Evolutionary conservation across 140 eudicot genomes (phyloP).

Genomic region (Senecio squalidus): DNA sequence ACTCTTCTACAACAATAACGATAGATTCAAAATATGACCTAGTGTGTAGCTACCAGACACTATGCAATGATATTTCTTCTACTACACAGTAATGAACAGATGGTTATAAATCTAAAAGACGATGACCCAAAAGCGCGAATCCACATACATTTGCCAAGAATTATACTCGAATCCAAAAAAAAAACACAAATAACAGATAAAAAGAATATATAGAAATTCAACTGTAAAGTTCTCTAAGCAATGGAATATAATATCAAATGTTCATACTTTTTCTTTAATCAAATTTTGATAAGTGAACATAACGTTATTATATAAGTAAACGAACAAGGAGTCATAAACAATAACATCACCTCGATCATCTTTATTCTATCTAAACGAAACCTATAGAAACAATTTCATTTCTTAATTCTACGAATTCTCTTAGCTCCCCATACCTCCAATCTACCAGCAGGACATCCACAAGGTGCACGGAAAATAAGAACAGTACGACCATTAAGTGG

Average conservation of each 20-base stretch:
- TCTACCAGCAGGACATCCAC: conserved; percentile 50
- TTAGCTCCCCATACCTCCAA: conserved; percentile 48
- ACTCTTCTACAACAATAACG: too few species aligned
- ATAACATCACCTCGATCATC: not conserved
- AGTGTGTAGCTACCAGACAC: too few species aligned
- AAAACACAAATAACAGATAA: not conserved
- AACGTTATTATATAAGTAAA: conserved; percentile 11
- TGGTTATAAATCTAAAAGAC: not conserved
- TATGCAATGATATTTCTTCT: too few species aligned
- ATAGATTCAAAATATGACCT: too few species aligned
- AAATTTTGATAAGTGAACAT: not conserved
- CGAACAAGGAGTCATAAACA: not conserved
- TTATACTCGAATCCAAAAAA: not conserved
- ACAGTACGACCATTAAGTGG: conserved; percentile 45
- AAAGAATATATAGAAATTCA: too few species aligned
- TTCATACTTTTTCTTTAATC: not conserved
- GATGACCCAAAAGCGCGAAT: not conserved
- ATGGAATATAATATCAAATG: not conserved
- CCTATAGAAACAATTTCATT: conserved; percentile 12
- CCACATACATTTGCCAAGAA: not conserved
- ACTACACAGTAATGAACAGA: not conserved
- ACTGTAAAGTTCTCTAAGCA: not conserved
- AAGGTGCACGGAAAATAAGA: conserved; percentile 38
- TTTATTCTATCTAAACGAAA: conserved; percentile 10
- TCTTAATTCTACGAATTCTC: conserved; percentile 38